Percentiles rank a stretch among this genome's conserved stretches.
phyloP scores from a whole-genome alignment of 257 asterid genomes.

The Apocynum venetum region DNA sequence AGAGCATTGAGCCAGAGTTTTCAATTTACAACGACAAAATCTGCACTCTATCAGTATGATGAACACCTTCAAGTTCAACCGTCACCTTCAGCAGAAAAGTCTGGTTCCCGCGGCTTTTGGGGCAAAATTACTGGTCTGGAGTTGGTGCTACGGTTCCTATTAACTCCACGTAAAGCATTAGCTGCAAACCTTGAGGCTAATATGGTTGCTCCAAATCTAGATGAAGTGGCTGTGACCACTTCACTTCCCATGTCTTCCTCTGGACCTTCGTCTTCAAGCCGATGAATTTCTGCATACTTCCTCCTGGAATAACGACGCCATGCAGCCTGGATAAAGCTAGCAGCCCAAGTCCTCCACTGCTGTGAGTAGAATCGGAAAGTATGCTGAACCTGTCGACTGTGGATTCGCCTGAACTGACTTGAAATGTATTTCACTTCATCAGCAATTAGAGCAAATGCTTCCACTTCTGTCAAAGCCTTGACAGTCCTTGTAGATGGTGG shows the following conservation, averaged over 20 bases:
- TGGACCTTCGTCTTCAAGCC: conserved; percentile 35
- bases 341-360: conserved; percentile 99
- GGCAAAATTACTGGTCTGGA: conserved; percentile 25
- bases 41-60: neutral
- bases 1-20: neutral
- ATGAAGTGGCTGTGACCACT: conserved; percentile 29
- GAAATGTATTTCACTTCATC: conserved; percentile 87
- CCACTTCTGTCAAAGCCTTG: conserved; percentile 86
- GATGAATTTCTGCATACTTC: conserved; percentile 50
- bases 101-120: conserved; percentile 64
- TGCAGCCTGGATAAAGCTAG: conserved; percentile 88
- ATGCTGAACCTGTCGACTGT: conserved; percentile 95
- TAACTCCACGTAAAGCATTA: conserved; percentile 69
- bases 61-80: neutral
- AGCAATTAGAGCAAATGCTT: conserved; percentile 87
- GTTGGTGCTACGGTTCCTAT: conserved; percentile 37
- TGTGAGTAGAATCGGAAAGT: conserved; percentile 93
- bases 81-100: conserved; percentile 18
- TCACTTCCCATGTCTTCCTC: conserved; percentile 24
- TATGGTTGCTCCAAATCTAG: conserved; percentile 50
- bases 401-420: conserved; percentile 83
- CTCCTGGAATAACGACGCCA: conserved; percentile 81
- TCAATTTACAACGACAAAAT: neutral
- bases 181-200: conserved; percentile 71
- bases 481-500: conserved; percentile 96